Conservation (phyloP, 352 stramenopile genomes). For the Pythium coloratum region DNA sequence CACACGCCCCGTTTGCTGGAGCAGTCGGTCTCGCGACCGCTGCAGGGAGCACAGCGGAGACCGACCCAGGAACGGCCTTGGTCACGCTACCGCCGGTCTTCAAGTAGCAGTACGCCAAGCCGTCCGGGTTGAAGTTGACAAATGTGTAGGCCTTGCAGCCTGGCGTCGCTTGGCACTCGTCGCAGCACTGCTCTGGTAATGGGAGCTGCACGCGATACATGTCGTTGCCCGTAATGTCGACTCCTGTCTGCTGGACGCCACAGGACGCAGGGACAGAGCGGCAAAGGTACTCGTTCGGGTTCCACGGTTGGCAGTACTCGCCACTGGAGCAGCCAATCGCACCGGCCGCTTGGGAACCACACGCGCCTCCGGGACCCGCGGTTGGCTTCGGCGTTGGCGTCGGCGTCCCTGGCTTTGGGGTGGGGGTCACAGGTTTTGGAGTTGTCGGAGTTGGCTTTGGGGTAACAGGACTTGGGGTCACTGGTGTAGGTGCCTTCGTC, state of each 20-base stretch:
- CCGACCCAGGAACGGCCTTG: neutral
- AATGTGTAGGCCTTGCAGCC: neutral
- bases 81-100: neutral
- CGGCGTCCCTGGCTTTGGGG: too few species aligned
- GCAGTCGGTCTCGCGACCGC: too few species aligned
- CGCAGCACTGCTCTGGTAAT: neutral
- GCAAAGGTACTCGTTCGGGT: constrained; percentile 5
- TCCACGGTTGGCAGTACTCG: too few species aligned
- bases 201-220: neutral
- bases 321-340: neutral
- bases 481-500: too few species aligned
- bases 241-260: neutral
- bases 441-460: too few species aligned
- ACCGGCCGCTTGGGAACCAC: neutral
- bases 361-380: too few species aligned
- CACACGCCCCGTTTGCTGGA: neutral
- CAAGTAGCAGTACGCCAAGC: neutral
- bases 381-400: too few species aligned
- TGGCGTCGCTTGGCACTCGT: neutral
- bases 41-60: neutral
- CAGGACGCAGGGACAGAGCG: neutral
- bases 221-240: neutral
- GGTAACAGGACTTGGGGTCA: too few species aligned
- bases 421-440: too few species aligned
- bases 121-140: neutral